A percentile compares a stretch with the other conserved stretches of the same genome.
phyloP scores from a whole-genome alignment of 169 alveolate species.

The Plasmodium inui region DNA sequence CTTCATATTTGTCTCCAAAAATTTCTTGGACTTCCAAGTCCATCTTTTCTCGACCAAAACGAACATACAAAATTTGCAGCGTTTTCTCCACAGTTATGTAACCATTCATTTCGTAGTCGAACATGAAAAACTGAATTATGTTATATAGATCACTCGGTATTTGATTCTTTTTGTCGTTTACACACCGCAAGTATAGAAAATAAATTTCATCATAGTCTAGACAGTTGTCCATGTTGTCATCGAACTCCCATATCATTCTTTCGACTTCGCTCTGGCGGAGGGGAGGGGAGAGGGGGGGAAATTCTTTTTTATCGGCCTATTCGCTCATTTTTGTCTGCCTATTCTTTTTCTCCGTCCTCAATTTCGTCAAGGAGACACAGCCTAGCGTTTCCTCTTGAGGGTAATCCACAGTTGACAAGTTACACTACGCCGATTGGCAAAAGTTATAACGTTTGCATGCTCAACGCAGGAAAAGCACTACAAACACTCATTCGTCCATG shows the following conservation, averaged over 20 bases:
- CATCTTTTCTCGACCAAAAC: conserved; percentile 73
- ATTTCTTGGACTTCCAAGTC: conserved; percentile 69
- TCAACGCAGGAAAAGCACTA: neutral
- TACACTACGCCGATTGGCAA: neutral
- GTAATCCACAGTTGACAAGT: neutral
- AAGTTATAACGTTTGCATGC: neutral
- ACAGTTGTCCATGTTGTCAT: conserved; percentile 70
- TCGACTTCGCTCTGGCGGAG: conserved; percentile 56
- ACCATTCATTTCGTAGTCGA: conserved; percentile 74
- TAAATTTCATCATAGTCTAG: conserved; percentile 73
- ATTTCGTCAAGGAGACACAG: neutral
- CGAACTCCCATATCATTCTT: conserved; percentile 75
- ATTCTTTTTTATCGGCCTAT: neutral
- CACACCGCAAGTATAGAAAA: conserved; percentile 55
- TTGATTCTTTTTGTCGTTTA: conserved; percentile 66
- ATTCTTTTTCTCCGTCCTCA: neutral
- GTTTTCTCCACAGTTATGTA: conserved; percentile 74
- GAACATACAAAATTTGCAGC: conserved; percentile 65
- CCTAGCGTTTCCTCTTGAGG: neutral
- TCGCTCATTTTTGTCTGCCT: neutral
- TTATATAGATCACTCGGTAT: conserved; percentile 67
- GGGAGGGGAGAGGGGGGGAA: conserved; percentile 2
- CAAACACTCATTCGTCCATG: neutral
- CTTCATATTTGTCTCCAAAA: conserved; percentile 73
- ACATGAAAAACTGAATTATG: conserved; percentile 70